These are phyloP conservation scores for Linderina pennispora DNA, from an alignment of 192 early-diverging fungal genomes.

Conservation along the genomic window DNA sequence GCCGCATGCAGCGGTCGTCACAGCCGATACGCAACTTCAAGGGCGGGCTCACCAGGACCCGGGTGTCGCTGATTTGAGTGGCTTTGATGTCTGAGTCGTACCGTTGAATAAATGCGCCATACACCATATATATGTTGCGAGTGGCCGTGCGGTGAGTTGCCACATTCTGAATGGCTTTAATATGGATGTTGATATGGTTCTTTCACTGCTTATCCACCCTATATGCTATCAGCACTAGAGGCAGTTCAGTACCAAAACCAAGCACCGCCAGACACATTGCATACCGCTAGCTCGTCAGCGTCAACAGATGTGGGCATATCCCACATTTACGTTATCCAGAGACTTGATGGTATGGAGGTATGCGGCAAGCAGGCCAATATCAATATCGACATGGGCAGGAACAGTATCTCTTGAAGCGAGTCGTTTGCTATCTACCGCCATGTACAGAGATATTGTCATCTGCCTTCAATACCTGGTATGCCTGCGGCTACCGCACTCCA, in stretches of 20 bases:
- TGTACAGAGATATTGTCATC: neutral
- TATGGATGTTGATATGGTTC: too few relatives aligned
- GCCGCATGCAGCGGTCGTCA: conserved; percentile 69
- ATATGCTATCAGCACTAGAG: too few relatives aligned
- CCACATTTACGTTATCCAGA: neutral
- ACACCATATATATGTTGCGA: too few relatives aligned
- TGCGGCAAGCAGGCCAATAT: neutral
- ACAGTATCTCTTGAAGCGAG: neutral
- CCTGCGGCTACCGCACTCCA: too few relatives aligned
- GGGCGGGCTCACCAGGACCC: conserved; percentile 66
- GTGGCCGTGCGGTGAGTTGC: too few relatives aligned
- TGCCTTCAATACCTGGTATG: neutral
- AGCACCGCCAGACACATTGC: neutral
- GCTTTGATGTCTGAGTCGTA: too few relatives aligned
- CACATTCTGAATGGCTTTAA: too few relatives aligned
- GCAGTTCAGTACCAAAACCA: too few relatives aligned
- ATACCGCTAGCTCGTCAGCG: neutral
- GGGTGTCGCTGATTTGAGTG: conserved; percentile 68
- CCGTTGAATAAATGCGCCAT: too few relatives aligned
- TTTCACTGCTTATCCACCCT: too few relatives aligned
- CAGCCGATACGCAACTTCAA: conserved; percentile 72
- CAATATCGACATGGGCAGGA: neutral
- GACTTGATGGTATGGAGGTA: neutral
- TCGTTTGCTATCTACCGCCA: neutral
- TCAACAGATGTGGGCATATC: neutral